Conservation (phyloP, 257 asterid genomes). For the Ophiorrhiza pumila region DNA sequence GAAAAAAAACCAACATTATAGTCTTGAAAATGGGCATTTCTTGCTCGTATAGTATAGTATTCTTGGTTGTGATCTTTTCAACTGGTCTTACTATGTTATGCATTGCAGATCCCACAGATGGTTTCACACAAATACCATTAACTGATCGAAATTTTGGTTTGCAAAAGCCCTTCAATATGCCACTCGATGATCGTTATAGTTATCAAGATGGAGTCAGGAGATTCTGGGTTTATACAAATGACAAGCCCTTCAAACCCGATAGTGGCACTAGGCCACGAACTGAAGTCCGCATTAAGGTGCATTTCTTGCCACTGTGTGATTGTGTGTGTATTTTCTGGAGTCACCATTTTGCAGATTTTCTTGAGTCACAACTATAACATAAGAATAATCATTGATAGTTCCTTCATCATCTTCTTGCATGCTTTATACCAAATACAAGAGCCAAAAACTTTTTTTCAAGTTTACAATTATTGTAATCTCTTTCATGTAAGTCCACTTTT, state of each 20-base stretch:
- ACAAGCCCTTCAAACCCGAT: constrained; percentile 15
- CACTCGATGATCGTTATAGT: constrained; percentile 18
- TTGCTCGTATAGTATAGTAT: not conserved
- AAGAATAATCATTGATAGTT: no score
- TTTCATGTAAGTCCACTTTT: no score
- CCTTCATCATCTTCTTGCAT: no score
- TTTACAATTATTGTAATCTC: no score
- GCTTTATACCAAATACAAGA: no score
- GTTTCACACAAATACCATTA: constrained; percentile 14
- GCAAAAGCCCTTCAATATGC: constrained; percentile 19
- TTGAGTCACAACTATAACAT: no score
- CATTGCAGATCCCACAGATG: constrained; percentile 26
- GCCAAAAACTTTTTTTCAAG: no score
- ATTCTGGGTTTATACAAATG: constrained; percentile 22
- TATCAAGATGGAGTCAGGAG: constrained; percentile 12
- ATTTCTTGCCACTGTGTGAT: not conserved
- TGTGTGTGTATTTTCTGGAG: not conserved
- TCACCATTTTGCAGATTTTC: no score
- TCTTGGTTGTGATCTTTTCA: constrained; percentile 6
- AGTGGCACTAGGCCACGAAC: constrained; percentile 20
- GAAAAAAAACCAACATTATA: not conserved
- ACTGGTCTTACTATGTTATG: not conserved
- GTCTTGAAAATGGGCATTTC: not conserved
- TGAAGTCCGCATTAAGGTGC: constrained; percentile 15
- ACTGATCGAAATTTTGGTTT: constrained; percentile 4